Percentiles rank a stretch among this genome's conserved stretches.
phyloP scores from a whole-genome alignment of 345 rosid genomes.

The Moricandia moricandioides region DNA sequence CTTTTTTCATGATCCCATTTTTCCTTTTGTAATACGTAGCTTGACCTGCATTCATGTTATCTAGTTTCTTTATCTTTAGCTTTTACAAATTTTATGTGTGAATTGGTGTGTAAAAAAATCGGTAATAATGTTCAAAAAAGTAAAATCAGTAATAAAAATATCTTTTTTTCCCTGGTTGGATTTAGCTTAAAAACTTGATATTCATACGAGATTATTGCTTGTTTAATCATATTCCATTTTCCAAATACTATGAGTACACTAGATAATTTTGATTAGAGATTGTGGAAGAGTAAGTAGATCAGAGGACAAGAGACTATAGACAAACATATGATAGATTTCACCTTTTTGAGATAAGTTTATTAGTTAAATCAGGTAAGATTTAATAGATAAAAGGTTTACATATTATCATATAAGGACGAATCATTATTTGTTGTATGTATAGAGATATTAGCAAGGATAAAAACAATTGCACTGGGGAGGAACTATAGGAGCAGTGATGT shows the following conservation, averaged over 20 bases:
- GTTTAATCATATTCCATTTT: background rate
- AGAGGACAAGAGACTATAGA: conserved; percentile 37
- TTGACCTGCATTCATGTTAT: no score
- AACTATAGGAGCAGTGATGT: background rate
- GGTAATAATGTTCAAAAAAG: background rate
- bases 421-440: background rate
- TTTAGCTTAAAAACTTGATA: background rate
- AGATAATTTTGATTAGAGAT: background rate
- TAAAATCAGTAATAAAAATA: background rate
- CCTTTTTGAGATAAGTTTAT: conserved; percentile 46
- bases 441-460: background rate
- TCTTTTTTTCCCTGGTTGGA: background rate
- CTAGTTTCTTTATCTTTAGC: no score
- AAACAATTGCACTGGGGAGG: background rate
- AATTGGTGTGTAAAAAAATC: background rate
- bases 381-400: background rate
- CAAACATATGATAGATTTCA: conserved; percentile 24
- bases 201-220: background rate
- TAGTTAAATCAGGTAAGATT: conserved; percentile 18
- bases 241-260: background rate
- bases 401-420: background rate
- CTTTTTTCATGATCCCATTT: no score
- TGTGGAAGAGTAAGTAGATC: conserved; percentile 2
- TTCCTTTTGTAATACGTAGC: no score
- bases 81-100: background rate